Conservation (phyloP, 257 asterid species). For the Rehmannia glutinosa region DNA sequence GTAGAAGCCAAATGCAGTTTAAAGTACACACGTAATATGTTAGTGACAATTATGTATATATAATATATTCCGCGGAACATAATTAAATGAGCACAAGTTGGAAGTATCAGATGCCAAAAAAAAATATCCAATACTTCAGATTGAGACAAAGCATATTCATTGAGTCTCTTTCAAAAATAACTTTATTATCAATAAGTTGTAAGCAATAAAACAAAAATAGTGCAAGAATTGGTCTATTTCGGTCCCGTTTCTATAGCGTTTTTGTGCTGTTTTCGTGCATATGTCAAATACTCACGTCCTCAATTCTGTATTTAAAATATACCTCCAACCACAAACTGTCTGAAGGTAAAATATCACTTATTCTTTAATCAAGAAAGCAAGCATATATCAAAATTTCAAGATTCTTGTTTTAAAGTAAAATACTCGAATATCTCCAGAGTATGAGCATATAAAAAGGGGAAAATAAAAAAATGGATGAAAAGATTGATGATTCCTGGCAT, state of each 20-base stretch:
- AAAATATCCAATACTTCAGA: background rate
- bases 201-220: too few relatives aligned
- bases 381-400: slow-evolving; percentile 1
- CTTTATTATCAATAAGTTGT: too few relatives aligned
- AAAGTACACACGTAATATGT: too few relatives aligned
- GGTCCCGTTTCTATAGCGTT: background rate
- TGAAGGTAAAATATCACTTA: background rate
- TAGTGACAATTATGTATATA: too few relatives aligned
- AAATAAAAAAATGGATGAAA: background rate
- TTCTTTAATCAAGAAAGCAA: slow-evolving; percentile 4
- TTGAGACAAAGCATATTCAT: background rate
- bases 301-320: background rate
- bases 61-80: too few relatives aligned
- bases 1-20: too few relatives aligned
- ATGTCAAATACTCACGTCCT: background rate
- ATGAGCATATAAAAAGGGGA: background rate
- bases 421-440: background rate
- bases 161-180: background rate
- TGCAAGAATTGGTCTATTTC: background rate
- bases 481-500: background rate
- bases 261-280: background rate
- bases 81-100: background rate
- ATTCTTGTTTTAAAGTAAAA: background rate
- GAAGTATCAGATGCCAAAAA: background rate
- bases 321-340: too few relatives aligned